Percentiles rank a stretch among this genome's conserved stretches.
phyloP scores from a whole-genome alignment of 257 asterid genomes.

The Craterostigma plantagineum region DNA sequence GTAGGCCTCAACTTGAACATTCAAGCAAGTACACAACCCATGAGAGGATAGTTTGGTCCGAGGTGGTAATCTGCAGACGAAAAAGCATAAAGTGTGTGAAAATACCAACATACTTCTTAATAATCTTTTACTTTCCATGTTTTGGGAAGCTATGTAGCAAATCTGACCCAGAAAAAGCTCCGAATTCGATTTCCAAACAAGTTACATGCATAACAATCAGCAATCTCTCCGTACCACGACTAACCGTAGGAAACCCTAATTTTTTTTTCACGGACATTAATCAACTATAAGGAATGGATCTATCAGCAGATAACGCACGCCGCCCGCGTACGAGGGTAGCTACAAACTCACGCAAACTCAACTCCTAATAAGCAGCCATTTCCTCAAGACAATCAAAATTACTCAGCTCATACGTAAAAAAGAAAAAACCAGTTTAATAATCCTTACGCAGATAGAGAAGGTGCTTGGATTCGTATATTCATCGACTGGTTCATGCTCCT shows the following conservation, averaged over 20 bases:
- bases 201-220: too few species aligned
- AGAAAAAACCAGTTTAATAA: background rate
- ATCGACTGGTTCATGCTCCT: slow-evolving; percentile 27
- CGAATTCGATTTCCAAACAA: too few species aligned
- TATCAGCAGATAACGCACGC: too few species aligned
- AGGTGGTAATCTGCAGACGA: slow-evolving; percentile 29
- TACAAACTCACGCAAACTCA: too few species aligned
- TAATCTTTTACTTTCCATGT: background rate
- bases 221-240: too few species aligned
- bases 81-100: slow-evolving; percentile 8
- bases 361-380: too few species aligned
- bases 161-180: too few species aligned
- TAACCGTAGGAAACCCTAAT: too few species aligned
- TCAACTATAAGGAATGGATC: too few species aligned
- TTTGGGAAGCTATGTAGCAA: background rate
- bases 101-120: background rate
- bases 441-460: slow-evolving; percentile 47
- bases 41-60: slow-evolving; percentile 30
- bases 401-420: background rate
- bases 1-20: slow-evolving; percentile 31
- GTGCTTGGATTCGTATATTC: slow-evolving; percentile 41
- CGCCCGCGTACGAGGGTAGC: too few species aligned
- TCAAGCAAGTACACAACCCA: slow-evolving; percentile 34
- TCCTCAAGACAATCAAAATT: background rate
- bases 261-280: too few species aligned